Evolutionary conservation across 2,329 filamentous ascomycete genomes (phyloP).

Genomic region (Truncatella angustata): DNA sequence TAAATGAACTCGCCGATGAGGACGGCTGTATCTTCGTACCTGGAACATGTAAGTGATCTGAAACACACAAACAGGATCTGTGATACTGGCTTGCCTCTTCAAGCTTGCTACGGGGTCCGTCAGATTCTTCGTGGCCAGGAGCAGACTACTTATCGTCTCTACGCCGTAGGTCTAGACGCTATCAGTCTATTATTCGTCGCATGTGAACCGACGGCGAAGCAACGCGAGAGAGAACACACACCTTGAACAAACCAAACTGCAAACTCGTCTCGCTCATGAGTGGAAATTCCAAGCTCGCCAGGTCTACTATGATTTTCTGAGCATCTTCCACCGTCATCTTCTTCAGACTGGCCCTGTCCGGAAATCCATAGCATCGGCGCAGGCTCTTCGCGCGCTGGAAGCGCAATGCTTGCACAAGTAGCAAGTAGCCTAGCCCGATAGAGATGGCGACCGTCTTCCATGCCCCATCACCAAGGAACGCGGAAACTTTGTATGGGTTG

Average conservation of each 20-base stretch:
- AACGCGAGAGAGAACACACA: constrained; percentile 11
- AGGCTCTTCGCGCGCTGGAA: constrained; percentile 24
- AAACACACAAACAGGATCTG: neutral
- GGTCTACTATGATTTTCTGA: constrained; percentile 25
- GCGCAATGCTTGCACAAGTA: constrained; percentile 25
- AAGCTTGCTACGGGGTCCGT: constrained; percentile 27
- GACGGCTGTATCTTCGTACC: constrained; percentile 30
- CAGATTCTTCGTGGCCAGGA: constrained; percentile 29
- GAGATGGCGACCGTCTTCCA: constrained; percentile 20
- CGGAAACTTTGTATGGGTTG: constrained; percentile 4
- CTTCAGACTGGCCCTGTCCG: constrained; percentile 21
- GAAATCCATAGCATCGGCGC: constrained; percentile 21
- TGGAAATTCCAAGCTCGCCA: constrained; percentile 25
- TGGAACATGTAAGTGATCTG: constrained; percentile 2
- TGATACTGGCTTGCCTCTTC: constrained; percentile 21
- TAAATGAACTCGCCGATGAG: constrained; percentile 29
- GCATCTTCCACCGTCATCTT: constrained; percentile 29
- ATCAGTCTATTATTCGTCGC: too few species aligned
- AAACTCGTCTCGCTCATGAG: constrained; percentile 21
- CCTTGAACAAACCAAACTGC: constrained; percentile 32
- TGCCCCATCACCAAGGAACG: constrained; percentile 1
- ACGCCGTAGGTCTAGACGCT: constrained; percentile 32
- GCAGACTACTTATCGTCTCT: constrained; percentile 27
- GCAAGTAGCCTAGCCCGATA: constrained; percentile 19
- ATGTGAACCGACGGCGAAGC: too few species aligned